Base-by-base conservation (phyloP, 495 filamentous ascomycete species). In the Penicillium waksmanii region DNA sequence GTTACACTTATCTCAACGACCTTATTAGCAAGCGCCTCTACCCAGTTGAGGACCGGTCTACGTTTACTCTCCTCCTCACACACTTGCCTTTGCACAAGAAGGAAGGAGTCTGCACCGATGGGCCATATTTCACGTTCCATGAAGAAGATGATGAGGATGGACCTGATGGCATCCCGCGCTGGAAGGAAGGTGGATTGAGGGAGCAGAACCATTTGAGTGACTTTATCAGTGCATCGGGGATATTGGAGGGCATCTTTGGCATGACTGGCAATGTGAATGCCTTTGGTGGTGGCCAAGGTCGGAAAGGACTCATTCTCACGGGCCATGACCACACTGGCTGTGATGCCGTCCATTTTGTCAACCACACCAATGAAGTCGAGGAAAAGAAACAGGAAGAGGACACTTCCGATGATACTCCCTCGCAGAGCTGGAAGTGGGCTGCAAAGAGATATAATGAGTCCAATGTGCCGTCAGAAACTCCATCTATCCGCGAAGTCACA, bases 281-380 rank as follows among this genome's bases (percentile, higher is more conserved):
- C 0, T 61, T 66, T 8, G 82, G 72, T 11, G 67, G 73, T 11
- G 90, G 89, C 4, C 69, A 71, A 34, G 91, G 91, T 3, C 77
- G 88, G 15, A 87, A 85, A 11, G 88, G 88, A 0, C 68, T 98
- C 10, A 85, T 98, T 12, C 73, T 98, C 5, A 97, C 91, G 13
- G 95, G 95, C 0, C 95, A 98, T 65, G 95, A 98, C 66, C 95
- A 98, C 66, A 87, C 89, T 56, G 95, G 95, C 3, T 98, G 95
- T 66, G 93, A 97, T 72, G 87, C 85, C 0, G 86, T 88, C 51
- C 95, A 98, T 75, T 92, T 82, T 64, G 82, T 91, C 55, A 83
- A 87, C 64, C 82, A 84, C 55, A 60, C 33, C 0, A 34, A n/a
- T 5, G 57, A 52, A 36, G 33, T 57, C 0, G 59, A 60, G 1